A percentile compares a stretch with the other conserved stretches of the same genome.
Evolutionary conservation across 306 rosid species (phyloP).

Genomic region (Pachyrhizus erosus): DNA sequence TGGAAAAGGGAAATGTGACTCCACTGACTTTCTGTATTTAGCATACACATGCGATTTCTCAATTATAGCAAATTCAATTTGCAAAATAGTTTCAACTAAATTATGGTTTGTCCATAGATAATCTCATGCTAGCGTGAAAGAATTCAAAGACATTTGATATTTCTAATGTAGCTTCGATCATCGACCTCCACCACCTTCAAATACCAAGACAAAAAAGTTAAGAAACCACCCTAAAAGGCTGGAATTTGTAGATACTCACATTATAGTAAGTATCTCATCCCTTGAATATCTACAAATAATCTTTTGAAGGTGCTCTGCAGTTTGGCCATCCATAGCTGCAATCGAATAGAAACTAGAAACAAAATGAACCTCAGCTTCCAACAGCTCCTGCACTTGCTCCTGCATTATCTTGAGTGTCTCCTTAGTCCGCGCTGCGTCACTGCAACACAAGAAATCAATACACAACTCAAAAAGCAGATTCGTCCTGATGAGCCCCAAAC

Average conservation of each 20-base stretch:
- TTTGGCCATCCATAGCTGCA: constrained; percentile 99
- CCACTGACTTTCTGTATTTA: constrained; percentile 7
- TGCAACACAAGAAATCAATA: constrained; percentile 51
- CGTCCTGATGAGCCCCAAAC: constrained; percentile 10
- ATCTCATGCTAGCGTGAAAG: neutral
- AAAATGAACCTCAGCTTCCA: constrained; percentile 83
- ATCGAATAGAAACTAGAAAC: constrained; percentile 94
- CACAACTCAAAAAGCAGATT: neutral
- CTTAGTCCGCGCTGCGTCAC: constrained; percentile 82
- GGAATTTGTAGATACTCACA: constrained; percentile 62
- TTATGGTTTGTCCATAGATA: constrained; percentile 5
- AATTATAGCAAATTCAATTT: constrained; percentile 12
- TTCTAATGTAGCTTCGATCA: neutral
- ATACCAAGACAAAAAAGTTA: neutral
- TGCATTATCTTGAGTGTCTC: constrained; percentile 92
- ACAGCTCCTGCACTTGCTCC: constrained; percentile 70
- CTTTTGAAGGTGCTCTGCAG: constrained; percentile 92
- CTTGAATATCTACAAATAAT: constrained; percentile 74
- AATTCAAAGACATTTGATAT: neutral
- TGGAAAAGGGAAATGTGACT: constrained; percentile 22
- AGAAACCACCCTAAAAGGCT: constrained; percentile 24
- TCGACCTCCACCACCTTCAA: neutral
- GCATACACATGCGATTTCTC: constrained; percentile 26
- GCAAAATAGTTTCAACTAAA: neutral
- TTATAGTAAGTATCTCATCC: constrained; percentile 80